Base-by-base conservation (phyloP, 345 rosid genomes). In the Erysimum cheiranthoides region DNA sequence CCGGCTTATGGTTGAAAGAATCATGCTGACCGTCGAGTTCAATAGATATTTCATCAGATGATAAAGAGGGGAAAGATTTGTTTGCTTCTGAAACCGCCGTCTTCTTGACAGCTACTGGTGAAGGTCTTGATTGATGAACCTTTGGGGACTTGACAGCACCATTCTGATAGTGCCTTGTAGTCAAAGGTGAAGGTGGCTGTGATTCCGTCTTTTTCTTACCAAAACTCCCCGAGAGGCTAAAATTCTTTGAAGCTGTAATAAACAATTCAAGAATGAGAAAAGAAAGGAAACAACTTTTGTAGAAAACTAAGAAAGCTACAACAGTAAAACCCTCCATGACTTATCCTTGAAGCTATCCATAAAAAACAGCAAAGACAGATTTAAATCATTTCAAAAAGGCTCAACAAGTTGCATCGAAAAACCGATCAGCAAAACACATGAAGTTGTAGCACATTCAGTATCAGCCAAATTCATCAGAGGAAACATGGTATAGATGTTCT, bases 201-300 rank as follows among this genome's bases (percentile, higher is more conserved):
- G 88, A 64, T 73, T 73, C 90, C 40, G 82, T 83, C 84, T 90
- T 84, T 75, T 83, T 86, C 83, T 81, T 84, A 65, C 88, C 88
- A 21, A 87, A 83, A 86, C 93, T 90, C 67, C 84, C 75, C 6
- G 90, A 62, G 47, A 78, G 72, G n/a, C 78, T 87, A 77, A 83
- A 70, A 67, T 64, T 43, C 79, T 76, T 61, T 53, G 90, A 81
- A 49, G 89, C 97, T 86, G 85, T 62, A 54, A 80, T 17, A 75
- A 68, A 13, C 51, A 36, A 25, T 25, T 14, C 64, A 72, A 71
- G 16, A 70, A 71, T 72, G 3, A 71, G 68, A 27, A 17, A 39
- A 63, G 2, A 36, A 47, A 70, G 16, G 10, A 42, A 13, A 34
- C 64, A 74, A 3, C 38, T 35, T 70, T 25, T 6, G 6, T 7